phyloP scores from a whole-genome alignment of 192 early-diverging fungal genomes.

The Gaertneriomyces semiglobifer region DNA sequence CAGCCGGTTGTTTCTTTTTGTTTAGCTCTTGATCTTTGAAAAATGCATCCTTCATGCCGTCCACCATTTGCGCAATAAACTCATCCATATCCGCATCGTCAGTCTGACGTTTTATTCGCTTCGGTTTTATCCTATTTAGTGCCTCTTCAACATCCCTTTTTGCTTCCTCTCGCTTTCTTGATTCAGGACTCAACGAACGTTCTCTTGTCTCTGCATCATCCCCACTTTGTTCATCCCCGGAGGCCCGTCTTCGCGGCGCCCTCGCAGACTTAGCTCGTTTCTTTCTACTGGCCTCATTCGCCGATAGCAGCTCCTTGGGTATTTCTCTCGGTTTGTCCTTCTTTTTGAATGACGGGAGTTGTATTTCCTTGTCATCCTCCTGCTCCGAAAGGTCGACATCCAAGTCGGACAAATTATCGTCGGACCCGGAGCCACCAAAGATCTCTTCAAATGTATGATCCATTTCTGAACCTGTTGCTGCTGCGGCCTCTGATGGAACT shows the following conservation, averaged over 20 bases:
- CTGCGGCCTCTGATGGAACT: too few species aligned
- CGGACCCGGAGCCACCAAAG: conserved; percentile 32
- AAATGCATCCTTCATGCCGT: conserved; percentile 62
- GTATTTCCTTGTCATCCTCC: conserved; percentile 11
- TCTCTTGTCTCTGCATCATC: conserved; percentile 9
- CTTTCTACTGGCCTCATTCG: conserved; percentile 10
- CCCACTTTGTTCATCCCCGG: neutral
- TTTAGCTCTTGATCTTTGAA: conserved; percentile 62
- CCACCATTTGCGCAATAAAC: conserved; percentile 35
- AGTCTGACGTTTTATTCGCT: conserved; percentile 35
- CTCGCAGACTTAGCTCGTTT: neutral
- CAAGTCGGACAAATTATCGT: conserved; percentile 31
- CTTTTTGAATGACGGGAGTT: conserved; percentile 45
- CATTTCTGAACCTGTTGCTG: too few species aligned
- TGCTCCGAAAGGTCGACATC: conserved; percentile 30
- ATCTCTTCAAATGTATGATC: conserved; percentile 16
- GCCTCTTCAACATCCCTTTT: conserved; percentile 41
- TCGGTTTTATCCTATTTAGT: conserved; percentile 33
- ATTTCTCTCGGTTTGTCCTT: conserved; percentile 18
- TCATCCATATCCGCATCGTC: conserved; percentile 48
- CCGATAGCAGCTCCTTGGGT: conserved; percentile 19
- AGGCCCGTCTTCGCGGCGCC: neutral
- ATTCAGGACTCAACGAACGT: conserved; percentile 22
- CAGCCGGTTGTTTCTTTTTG: conserved; percentile 54
- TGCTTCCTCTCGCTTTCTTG: conserved; percentile 27